Evolutionary conservation across 192 early-diverging fungal species (phyloP).

Genomic region (Coemansia sp.): DNA sequence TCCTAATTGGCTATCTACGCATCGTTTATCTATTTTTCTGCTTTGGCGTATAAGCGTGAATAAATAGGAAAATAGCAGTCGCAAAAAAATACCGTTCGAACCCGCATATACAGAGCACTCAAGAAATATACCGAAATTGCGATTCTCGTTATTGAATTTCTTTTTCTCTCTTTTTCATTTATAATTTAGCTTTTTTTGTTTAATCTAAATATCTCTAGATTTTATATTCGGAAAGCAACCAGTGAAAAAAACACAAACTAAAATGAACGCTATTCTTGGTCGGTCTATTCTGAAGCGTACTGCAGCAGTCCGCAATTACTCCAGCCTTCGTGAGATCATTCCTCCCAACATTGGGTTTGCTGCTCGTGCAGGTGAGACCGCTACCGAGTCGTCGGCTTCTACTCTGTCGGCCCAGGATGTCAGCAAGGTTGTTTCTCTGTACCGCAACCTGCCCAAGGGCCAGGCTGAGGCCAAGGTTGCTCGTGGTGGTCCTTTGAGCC

Average conservation of each 20-base stretch:
- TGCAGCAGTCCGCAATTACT: slow-evolving; percentile 42
- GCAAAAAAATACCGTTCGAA: too few species aligned
- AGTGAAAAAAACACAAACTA: background rate
- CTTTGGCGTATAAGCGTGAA: too few species aligned
- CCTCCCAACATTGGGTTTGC: slow-evolving; percentile 73
- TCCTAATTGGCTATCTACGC: too few species aligned
- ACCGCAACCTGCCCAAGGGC: slow-evolving; percentile 77
- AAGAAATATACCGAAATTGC: too few species aligned
- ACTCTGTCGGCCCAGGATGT: slow-evolving; percentile 60
- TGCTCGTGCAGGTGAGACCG: slow-evolving; percentile 53
- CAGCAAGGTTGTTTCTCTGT: slow-evolving; percentile 66
- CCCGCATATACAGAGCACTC: too few species aligned
- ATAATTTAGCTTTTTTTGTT: background rate
- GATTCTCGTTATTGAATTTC: background rate
- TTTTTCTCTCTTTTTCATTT: background rate
- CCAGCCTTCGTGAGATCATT: slow-evolving; percentile 60
- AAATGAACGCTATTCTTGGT: slow-evolving; percentile 46
- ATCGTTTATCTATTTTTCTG: too few species aligned
- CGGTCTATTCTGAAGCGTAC: slow-evolving; percentile 45
- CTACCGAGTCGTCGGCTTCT: slow-evolving; percentile 47
- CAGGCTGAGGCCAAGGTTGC: slow-evolving; percentile 54
- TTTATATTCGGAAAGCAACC: background rate
- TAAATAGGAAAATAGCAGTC: too few species aligned
- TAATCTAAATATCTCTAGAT: background rate
- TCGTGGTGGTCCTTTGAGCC: slow-evolving; percentile 55